Evolutionary conservation across 2,329 filamentous ascomycete genomes (phyloP), one percentile per base, ranked within the genome.

Genomic region (Colletotrichum australisinense): DNA sequence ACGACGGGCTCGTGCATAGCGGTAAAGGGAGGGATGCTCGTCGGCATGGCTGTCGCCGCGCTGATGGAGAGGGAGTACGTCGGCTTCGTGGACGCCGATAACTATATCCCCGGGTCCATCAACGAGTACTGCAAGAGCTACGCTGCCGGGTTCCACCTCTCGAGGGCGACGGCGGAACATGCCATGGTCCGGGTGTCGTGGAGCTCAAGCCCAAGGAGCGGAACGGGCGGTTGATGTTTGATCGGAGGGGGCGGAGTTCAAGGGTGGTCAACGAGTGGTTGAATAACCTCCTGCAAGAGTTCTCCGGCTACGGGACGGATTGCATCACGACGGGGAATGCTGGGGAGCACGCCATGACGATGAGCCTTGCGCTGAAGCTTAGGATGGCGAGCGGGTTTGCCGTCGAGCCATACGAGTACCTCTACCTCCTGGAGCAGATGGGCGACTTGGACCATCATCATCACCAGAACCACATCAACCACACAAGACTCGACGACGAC

Each of bases 21-120:
- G 60, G 67, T 7, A 70, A 70, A 35, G 62, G 62, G 2, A 7
- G 67, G 60, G 5, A 70, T 70, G 67, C 53, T 70, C 3, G 35
- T 70, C 26, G 67, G 67, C 52, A 52, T 66, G 53, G 42, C 67
- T 4, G 30, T 66, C 5, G 67, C 67, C 11, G 67, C 62, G 26
- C 4, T 57, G 38, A 11, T 30, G 38, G 67, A 62, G 16, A 19
- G 53, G 26, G 67, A 65, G 35, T 70, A 70, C 53, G 14, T 70
- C n/a, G 67, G 67, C 26, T 65, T 70, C 42, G 38, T 70, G 19
- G 67, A 70, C 5, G 67, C 60, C 5, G 62, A 70, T 60, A 70
- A 70, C 60, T 66, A 70, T 22, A 38, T 58, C 26, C 67, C 67
- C n/a, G 53, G 67, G 9, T 65, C 62, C 38, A 55, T 65, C 30